These are phyloP conservation scores for Castanea sativa DNA, from an alignment of 306 rosid species.

Conservation along the genomic window DNA sequence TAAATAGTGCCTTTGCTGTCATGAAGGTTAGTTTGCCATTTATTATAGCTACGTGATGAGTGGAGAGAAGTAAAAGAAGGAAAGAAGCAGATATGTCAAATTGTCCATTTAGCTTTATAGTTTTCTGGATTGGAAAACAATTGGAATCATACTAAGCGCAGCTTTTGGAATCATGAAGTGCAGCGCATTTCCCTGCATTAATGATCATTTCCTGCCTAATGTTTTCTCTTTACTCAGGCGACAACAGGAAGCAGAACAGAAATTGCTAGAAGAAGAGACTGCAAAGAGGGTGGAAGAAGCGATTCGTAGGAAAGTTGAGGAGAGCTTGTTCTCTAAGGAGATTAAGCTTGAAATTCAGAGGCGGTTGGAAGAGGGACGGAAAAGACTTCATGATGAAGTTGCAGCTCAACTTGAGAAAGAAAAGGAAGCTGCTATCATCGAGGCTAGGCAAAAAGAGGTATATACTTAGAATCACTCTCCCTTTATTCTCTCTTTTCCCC, in stretches of 20 bases:
- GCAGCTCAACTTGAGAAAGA: conserved; percentile 70
- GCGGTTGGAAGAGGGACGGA: conserved; percentile 68
- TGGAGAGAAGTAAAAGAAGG: conserved; percentile 18
- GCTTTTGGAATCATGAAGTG: not conserved
- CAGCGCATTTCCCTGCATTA: conserved; percentile 20
- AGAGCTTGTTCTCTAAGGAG: conserved; percentile 61
- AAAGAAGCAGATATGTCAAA: conserved; percentile 27
- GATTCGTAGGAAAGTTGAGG: conserved; percentile 64
- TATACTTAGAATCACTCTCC: not conserved
- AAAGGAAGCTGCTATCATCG: conserved; percentile 68
- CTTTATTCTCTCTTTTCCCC: conserved; percentile 1
- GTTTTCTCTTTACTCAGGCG: conserved; percentile 50
- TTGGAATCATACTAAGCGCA: not conserved
- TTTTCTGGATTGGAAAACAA: conserved; percentile 31
- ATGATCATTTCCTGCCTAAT: conserved; percentile 48
- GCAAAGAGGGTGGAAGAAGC: conserved; percentile 75
- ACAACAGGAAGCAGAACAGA: conserved; percentile 70
- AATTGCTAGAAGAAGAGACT: conserved; percentile 71
- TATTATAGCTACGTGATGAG: conserved; percentile 47
- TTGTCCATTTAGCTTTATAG: conserved; percentile 21
- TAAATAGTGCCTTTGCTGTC: conserved; percentile 61
- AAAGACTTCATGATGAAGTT: conserved; percentile 62
- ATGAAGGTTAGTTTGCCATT: conserved; percentile 84
- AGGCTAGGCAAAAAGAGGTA: conserved; percentile 78
- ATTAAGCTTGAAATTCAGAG: conserved; percentile 57